phyloP scores from a whole-genome alignment of 176 grass and related monocot species.

The Bolboschoenus planiculmis region DNA sequence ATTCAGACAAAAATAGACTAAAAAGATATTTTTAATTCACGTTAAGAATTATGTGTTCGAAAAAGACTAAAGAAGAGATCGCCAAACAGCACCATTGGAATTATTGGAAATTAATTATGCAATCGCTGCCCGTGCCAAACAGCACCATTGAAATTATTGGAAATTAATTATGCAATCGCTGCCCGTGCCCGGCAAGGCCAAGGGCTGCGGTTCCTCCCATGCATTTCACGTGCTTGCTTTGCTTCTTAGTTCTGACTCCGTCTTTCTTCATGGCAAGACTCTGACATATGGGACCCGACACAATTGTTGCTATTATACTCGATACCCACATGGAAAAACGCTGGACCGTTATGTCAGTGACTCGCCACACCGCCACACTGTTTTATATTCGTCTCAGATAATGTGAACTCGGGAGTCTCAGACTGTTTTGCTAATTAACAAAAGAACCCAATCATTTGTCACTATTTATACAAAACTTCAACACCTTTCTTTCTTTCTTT shows the following conservation, averaged over 20 bases:
- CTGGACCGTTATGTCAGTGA: neutral
- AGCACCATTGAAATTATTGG: neutral
- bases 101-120: neutral
- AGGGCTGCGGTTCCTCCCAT: neutral
- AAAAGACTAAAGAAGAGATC: too few species aligned
- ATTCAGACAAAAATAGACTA: too few species aligned
- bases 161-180: slow-evolving; percentile 7
- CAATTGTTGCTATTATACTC: too few species aligned
- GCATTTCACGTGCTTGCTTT: slow-evolving; percentile 3
- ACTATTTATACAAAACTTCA: neutral
- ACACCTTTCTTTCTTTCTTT: neutral
- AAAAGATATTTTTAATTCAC: too few species aligned
- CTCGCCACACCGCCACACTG: neutral
- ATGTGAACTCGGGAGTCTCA: too few species aligned
- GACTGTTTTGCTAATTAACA: neutral
- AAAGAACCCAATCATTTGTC: slow-evolving; percentile 13
- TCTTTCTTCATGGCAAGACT: neutral
- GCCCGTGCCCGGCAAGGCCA: neutral
- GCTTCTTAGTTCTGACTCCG: neutral
- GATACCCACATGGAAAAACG: too few species aligned
- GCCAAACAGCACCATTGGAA: neutral
- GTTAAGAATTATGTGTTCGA: too few species aligned
- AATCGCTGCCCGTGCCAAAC: neutral
- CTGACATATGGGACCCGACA: neutral
- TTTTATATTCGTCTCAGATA: neutral